Evolutionary conservation across 768 basidiomycete species (phyloP), one percentile per base, ranked within the genome.

Genomic region (Collybiopsis confluens): DNA sequence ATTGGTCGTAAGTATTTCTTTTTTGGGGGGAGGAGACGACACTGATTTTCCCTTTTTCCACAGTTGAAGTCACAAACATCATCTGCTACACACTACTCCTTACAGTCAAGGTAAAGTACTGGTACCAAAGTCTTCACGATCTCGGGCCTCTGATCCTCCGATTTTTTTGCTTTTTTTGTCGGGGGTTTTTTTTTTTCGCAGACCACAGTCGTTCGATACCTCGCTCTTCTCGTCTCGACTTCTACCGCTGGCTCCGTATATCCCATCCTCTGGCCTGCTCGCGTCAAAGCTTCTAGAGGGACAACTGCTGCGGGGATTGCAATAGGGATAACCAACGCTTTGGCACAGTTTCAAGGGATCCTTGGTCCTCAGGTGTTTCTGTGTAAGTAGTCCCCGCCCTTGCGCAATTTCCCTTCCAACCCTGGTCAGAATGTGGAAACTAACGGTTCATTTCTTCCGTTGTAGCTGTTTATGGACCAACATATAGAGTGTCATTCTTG

Each of bases 231-330:
- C 26, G 44, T 62, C 21, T 56, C 62, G 7, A 61, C 59, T 20
- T 60, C 47, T 2, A 59, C 61, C 0, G 58, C 61, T 7, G 62
- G 62, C 16, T 62, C 56, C 1, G 47, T 63, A 16, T 63, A 61
- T 26, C 60, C 62, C 4, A 55, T 61, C 20, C 55, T 63, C 27
- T 63, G 60, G 62, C 60, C 62, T 8, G 58, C 53, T 24, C 60
- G 62, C n/a, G 60, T 62, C 4, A 56, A 62, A 50, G 60, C 62
- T 11, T 43, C 58, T 23, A 54, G 56, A 18, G 62, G 62, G 4
- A 62, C 62, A 28, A 59, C 62, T 18, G 56, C 55, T 52, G 60
- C 60, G 24, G 62, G 60, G 9, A 45, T 63, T 11, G 62, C 45
- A 35, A 63, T 63, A 28, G 60, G 62, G 40, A 45, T 59, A 20